phyloP scores from a whole-genome alignment of 1,284 basidiomycete genomes.

The Gymnopus androsaceus region DNA sequence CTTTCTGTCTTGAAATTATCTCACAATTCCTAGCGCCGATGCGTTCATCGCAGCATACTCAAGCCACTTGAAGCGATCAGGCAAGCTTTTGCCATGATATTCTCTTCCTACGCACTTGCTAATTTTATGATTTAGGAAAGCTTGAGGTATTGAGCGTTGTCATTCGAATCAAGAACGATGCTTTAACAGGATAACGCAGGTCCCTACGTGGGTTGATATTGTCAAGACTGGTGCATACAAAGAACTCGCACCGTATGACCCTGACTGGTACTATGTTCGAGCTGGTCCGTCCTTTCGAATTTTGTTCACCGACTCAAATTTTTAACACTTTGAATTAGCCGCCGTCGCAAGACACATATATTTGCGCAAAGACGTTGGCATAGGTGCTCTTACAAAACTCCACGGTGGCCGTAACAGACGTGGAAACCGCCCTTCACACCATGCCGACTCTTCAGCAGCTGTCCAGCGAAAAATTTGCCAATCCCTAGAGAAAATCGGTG shows the following conservation, averaged over 20 bases:
- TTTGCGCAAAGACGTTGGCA: constrained; percentile 98
- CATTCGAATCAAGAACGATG: background rate
- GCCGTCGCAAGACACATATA: constrained; percentile 99
- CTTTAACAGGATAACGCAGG: constrained; percentile 43
- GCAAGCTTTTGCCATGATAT: constrained; percentile 69
- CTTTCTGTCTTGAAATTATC: constrained; percentile 21
- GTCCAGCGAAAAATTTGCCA: constrained; percentile 94
- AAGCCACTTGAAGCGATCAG: constrained; percentile 93
- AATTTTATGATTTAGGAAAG: background rate
- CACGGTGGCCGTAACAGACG: constrained; percentile 96
- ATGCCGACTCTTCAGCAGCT: constrained; percentile 83
- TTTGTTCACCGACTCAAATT: constrained; percentile 3
- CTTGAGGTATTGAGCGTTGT: background rate
- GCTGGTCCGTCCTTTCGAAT: constrained; percentile 65
- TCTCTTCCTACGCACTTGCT: background rate
- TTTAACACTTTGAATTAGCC: constrained; percentile 50
- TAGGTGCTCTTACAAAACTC: constrained; percentile 94
- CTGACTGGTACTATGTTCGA: constrained; percentile 99
- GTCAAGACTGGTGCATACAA: constrained; percentile 99
- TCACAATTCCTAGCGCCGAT: constrained; percentile 76
- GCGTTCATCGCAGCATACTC: constrained; percentile 91
- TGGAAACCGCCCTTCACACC: constrained; percentile 94
- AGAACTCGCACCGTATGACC: constrained; percentile 98
- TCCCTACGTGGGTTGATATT: constrained; percentile 98
- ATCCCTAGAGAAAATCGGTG: constrained; percentile 98